Evolutionary conservation across 2,329 filamentous ascomycete species (phyloP).

Genomic region (Epichloe gansuensis): DNA sequence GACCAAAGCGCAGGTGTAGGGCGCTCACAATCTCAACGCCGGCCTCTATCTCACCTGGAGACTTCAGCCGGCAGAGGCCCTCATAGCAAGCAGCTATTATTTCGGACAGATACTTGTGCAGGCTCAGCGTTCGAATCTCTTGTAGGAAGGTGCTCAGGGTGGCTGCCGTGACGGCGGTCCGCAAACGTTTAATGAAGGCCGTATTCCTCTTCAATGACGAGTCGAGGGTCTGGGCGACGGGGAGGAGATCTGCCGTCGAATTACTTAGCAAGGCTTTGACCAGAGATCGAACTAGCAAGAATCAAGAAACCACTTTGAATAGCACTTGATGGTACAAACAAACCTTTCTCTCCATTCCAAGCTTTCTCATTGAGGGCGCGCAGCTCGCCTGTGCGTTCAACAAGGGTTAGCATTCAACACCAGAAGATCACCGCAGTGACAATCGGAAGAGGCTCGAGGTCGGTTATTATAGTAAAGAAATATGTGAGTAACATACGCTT

Average conservation of each 20-base stretch:
- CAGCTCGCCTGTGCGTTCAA: conserved; percentile 56
- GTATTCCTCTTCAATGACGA: conserved; percentile 97
- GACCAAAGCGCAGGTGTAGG: conserved; percentile 90
- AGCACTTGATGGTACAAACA: conserved; percentile 13
- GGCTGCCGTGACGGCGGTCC: conserved; percentile 72
- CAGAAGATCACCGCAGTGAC: background rate
- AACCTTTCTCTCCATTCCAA: conserved; percentile 84
- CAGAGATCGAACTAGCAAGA: background rate
- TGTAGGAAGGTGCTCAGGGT: conserved; percentile 74
- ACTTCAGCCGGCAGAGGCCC: conserved; percentile 82
- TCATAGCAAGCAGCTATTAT: conserved; percentile 94
- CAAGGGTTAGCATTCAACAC: conserved; percentile 8
- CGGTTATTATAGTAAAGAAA: background rate
- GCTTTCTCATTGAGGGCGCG: conserved; percentile 75
- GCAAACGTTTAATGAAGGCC: conserved; percentile 90
- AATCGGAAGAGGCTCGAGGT: background rate
- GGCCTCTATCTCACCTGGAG: conserved; percentile 79
- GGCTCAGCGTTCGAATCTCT: conserved; percentile 78
- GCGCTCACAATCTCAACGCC: conserved; percentile 89
- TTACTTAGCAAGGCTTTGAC: background rate
- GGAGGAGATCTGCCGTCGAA: conserved; percentile 52
- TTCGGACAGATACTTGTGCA: conserved; percentile 94
- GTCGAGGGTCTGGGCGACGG: conserved; percentile 68
- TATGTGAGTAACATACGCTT: conserved; percentile 1
- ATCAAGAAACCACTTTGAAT: conserved; percentile 9